Base-by-base conservation (phyloP, 345 rosid genomes). In the Citrus maxima region DNA sequence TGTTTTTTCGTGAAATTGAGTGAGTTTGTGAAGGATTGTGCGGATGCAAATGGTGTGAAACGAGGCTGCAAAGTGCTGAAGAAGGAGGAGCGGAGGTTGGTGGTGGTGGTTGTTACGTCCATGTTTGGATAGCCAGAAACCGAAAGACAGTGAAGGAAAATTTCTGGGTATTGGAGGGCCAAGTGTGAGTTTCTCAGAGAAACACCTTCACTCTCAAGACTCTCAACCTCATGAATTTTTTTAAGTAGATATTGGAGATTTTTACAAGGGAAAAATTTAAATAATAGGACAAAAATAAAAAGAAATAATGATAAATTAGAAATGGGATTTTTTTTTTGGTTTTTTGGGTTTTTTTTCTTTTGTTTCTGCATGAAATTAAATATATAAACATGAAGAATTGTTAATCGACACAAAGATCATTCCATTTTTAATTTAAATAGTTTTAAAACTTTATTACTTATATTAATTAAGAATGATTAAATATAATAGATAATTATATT, bases 81-180 rank as follows among this genome's bases (percentile, higher is more conserved):
- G 85, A 89, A 86, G 71, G 91, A 58, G 18, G 95, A 90, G 84
- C 85, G 93, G 85, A 94, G 87, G 42, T 88, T 88, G 24, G 89
- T 79, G 75, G 96, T 76, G 21, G 89, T 78, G 73, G 96, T 77
- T 21, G 58, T 54, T n/a, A 91, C 77, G 56, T 83, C 93, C 97
- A 95, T 93, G 83, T 59, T 80, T 72, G 81, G 80, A 3, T 14
- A 18, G 38, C 9, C 46, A 28, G 77, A 70, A 83, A 81, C 30
- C 28, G 24, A 38, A 6, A 19, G 68, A 14, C 63, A 46, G 6
- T 34, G 62, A 3, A 14, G n/a, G 49, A 46, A 30, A 66, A 74
- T 59, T 24, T 7, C 22, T 12, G 51, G 18, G 63, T 7, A n/a
- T 2, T 1, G 0, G 67, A 4, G 2, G 66, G 66, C 24, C 60